Evolutionary conservation across 805 yeast genomes (phyloP), one percentile per base, ranked within the genome.

Genomic region (Lachancea mirantina): DNA sequence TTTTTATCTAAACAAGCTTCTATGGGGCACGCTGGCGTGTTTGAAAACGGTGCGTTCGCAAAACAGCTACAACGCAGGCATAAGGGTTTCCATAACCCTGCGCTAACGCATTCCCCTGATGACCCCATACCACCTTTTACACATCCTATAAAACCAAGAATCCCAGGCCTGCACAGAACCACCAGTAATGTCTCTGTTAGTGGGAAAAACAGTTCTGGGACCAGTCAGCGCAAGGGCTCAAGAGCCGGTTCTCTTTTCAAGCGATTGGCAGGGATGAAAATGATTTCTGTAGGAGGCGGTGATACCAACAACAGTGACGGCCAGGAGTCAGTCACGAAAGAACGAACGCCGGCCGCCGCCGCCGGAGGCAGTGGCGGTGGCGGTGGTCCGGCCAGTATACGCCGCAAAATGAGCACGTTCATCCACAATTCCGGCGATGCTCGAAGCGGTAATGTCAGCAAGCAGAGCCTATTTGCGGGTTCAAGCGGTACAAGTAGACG

Each of bases 341-440:
- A 25, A 8, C 23, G 25, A n/a, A 19, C 28, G 6, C n/a, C n/a
- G n/a, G n/a, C n/a, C n/a, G n/a, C n/a, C n/a, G n/a, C n/a, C n/a
- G 26, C 13, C 26, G 9, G 9, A 19, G 22, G 10, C 8, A 8
- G 10, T 8, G 22, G 10, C 10, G 22, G 8, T 8, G 22, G 22
- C 9, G 19, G 19, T 11, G 27, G 25, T 14, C 28, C 32, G n/a
- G 28, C 28, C 8, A 32, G 36, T 7, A 28, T 43, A 21, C 43
- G 42, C 17, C 38, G 44, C 23, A 49, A 44, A 32, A 45, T 41
- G 43, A 46, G 46, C 40, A 41, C 47, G 19, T 36, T 45, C 36
- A 52, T 45, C 25, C 51, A 47, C 32, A 18, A 18, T 19, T 14
- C 8, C 30, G 36, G 32, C 5, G 25, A 31, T 9, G 23, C 26